Evolutionary conservation across 140 eudicot species (phyloP), one percentile per base, ranked within the genome.

Genomic region (Ambrosia hybrid): DNA sequence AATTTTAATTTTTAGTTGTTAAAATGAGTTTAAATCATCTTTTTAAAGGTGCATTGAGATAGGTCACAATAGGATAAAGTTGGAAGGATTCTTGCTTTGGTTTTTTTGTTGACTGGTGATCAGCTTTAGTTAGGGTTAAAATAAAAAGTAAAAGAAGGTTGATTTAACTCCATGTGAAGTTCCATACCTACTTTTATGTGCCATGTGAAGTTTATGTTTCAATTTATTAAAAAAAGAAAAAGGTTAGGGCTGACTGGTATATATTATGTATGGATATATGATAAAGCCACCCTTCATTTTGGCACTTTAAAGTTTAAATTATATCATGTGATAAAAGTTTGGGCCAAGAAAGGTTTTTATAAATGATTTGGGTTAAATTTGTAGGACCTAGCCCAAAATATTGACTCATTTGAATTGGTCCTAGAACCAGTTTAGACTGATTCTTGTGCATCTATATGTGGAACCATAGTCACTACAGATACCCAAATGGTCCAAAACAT

Each of bases 121-220:
- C 76, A 77, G 81, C 81, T 77, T 77, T 77, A 77, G 71, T 63
- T 59, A 34, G 70, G 57, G 53, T 73, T 37, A 65, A 62, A 59
- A 49, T 60, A 58, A 36, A 69, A 76, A 68, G 70, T 17, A 75
- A 51, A 61, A 59, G 34, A 36, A 46, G 13, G 21, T 38, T 43
- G 67, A 49, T 53, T 55, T 21, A 55, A 62, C 62, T 53, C 73
- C 72, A 72, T 72, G 76, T 57, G 76, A 73, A 62, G 36, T 38
- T 53, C 72, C 21, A 64, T 59, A 36, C 37, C 57, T 73, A 41
- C 65, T 76, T 68, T 76, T 68, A 12, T 58, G 46, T 59, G 71
- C 51, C 75, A 76, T 67, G 75, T 76, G 75, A 76, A 34, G 11
- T 26, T 70, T 46, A 16, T n/a, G 64, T 69, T 51, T 1, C 21